Conservation (phyloP, 2,329 filamentous ascomycete species). For the Diaporthe citrichinensis region DNA sequence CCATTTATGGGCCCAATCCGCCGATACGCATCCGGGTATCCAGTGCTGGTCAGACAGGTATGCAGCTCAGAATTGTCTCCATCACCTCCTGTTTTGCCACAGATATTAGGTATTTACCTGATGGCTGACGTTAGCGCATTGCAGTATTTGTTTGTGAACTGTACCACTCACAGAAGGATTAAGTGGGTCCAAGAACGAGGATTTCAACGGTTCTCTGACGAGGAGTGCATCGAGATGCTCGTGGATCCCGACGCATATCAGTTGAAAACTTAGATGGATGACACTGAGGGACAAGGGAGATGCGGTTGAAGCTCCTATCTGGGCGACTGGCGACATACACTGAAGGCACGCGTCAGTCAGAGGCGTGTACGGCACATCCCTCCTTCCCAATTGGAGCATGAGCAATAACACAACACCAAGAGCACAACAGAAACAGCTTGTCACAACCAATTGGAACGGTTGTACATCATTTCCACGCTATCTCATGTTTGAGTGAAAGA, state of each 20-base stretch:
- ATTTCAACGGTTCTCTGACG: neutral
- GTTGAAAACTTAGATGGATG: neutral
- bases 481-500: neutral
- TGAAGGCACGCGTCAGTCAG: no score
- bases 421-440: neutral
- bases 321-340: neutral
- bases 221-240: neutral
- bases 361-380: no score
- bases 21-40: no score
- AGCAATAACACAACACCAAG: neutral
- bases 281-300: no score
- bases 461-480: neutral
- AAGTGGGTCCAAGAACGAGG: accelerated
- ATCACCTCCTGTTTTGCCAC: neutral
- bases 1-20: neutral
- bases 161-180: neutral
- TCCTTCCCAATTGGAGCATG: neutral
- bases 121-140: neutral
- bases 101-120: no score
- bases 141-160: neutral
- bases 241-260: neutral
- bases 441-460: neutral
- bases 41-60: neutral
- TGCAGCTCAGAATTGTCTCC: neutral
- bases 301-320: neutral